Evolutionary conservation across 2,329 filamentous ascomycete genomes (phyloP).

Genomic region (Aspergillus piperis): DNA sequence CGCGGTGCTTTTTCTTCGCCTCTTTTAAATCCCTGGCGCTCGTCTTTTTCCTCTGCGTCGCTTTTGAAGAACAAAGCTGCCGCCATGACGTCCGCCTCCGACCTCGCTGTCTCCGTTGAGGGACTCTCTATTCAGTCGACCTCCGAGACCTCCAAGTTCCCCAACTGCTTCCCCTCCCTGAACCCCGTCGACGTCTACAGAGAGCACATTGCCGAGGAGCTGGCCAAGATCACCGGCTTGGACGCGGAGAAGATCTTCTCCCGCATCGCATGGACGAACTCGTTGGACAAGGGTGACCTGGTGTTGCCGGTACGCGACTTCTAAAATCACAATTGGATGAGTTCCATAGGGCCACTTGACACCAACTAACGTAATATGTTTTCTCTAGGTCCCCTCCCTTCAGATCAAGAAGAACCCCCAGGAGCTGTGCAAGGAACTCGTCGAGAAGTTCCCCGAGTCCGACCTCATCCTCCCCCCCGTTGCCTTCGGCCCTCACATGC

Average conservation of each 20-base stretch:
- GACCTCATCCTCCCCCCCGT: slow-evolving; percentile 59
- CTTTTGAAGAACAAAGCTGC: slow-evolving; percentile 21
- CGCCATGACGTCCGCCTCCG: slow-evolving; percentile 38
- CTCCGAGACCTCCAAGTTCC: slow-evolving; percentile 40
- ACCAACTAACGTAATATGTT: slow-evolving; percentile 14
- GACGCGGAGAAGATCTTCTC: slow-evolving; percentile 43
- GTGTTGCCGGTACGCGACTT: slow-evolving; percentile 41
- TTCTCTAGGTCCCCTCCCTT: slow-evolving; percentile 43
- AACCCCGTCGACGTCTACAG: slow-evolving; percentile 52
- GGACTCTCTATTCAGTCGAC: slow-evolving; percentile 44
- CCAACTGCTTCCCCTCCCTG: slow-evolving; percentile 45
- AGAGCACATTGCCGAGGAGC: slow-evolving; percentile 46
- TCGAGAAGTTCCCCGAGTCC: slow-evolving; percentile 58
- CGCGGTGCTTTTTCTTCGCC: slow-evolving; percentile 11
- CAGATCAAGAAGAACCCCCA: slow-evolving; percentile 60
- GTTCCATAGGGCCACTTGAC: not conserved
- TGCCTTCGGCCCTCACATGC: slow-evolving; percentile 60
- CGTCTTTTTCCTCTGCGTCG: slow-evolving; percentile 12
- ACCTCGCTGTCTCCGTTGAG: slow-evolving; percentile 40
- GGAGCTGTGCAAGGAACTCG: slow-evolving; percentile 58
- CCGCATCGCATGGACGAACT: slow-evolving; percentile 47
- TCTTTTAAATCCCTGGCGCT: slow-evolving; percentile 12
- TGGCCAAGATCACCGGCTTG: slow-evolving; percentile 41
- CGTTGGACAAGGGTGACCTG: slow-evolving; percentile 51
- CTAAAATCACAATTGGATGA: not conserved